Evolutionary conservation across 2,329 filamentous ascomycete genomes (phyloP).

Genomic region (Aspergillus aculeatus): DNA sequence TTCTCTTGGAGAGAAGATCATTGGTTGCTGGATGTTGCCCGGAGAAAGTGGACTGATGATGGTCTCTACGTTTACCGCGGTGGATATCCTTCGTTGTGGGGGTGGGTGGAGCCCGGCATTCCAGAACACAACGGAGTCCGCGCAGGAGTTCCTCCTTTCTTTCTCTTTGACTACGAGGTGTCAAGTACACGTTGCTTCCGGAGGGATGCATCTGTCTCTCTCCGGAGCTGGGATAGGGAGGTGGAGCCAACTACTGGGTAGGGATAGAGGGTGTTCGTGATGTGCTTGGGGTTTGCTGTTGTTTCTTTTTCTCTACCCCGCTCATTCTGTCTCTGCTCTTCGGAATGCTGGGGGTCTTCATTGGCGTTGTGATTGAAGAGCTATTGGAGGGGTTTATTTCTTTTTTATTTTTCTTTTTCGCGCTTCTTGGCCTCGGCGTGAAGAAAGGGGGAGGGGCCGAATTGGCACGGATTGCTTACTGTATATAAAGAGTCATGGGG

Average conservation of each 20-base stretch:
- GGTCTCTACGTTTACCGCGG: not conserved
- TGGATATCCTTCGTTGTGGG: not conserved
- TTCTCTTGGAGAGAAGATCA: no score
- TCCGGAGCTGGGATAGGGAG: not conserved
- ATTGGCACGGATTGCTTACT: not conserved
- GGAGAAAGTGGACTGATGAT: not conserved
- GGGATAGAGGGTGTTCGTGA: not conserved
- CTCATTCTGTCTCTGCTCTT: not conserved
- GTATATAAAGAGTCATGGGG: not conserved
- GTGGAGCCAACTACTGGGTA: not conserved
- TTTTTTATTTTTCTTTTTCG: not conserved
- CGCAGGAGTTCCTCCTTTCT: no score
- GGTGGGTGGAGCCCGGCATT: not conserved
- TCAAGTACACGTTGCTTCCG: no score
- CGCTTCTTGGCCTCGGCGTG: not conserved
- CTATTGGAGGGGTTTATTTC: not conserved
- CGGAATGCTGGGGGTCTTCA: no score
- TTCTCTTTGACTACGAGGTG: no score
- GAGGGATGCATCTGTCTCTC: not conserved
- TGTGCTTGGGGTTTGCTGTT: not conserved
- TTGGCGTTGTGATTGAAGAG: not conserved
- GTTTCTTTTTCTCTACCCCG: not conserved
- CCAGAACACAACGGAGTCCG: not conserved
- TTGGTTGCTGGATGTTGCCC: no score
- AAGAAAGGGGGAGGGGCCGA: not conserved